Evolutionary conservation across 306 rosid genomes (phyloP).

Genomic region (Rubus idaeus): DNA sequence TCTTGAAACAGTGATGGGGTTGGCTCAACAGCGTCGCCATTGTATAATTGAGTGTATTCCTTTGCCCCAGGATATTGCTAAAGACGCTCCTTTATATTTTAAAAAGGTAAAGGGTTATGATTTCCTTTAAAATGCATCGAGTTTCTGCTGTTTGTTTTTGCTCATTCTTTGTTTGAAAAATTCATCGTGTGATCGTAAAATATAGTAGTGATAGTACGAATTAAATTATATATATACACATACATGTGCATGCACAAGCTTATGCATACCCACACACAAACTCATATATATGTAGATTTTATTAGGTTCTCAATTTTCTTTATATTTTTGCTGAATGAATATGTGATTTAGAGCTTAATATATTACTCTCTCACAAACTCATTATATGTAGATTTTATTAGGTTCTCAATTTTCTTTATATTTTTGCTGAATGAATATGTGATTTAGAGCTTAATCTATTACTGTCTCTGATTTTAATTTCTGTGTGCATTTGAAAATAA

Average conservation of each 20-base stretch:
- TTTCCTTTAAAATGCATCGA: background rate
- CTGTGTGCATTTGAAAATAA: background rate
- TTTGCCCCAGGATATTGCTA: constrained; percentile 65
- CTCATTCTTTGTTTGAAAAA: background rate
- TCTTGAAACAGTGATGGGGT: constrained; percentile 87
- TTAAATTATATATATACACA: background rate
- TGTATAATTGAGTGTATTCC: constrained; percentile 89
- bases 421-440: background rate
- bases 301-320: background rate
- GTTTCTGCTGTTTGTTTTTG: background rate
- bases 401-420: background rate
- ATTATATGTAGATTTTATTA: background rate
- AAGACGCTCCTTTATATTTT: constrained; percentile 86
- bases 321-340: background rate
- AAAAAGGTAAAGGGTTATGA: constrained; percentile 58
- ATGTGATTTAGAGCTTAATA: background rate
- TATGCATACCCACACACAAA: background rate
- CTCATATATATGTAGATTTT: background rate
- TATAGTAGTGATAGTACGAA: background rate
- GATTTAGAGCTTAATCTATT: background rate
- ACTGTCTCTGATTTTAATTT: background rate
- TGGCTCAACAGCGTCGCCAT: constrained; percentile 75
- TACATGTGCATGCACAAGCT: background rate
- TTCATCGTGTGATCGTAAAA: background rate
- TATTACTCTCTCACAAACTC: no score